These are phyloP conservation scores for Pontederia paniculata DNA, from an alignment of 176 grass and related monocot species.

Conservation along the genomic window DNA sequence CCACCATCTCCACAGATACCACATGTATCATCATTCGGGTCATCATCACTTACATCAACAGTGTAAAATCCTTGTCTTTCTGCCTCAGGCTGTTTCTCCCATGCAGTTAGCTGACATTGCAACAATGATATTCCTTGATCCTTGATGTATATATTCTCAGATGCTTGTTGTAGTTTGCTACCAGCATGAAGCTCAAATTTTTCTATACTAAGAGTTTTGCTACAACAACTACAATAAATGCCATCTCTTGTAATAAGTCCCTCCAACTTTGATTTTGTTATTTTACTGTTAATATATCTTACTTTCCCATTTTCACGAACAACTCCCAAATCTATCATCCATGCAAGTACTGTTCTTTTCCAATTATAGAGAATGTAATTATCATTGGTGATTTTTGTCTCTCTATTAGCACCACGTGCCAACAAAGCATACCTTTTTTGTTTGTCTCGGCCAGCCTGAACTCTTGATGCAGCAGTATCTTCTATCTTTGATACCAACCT, in stretches of 20 bases:
- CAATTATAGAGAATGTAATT: conserved; percentile 58
- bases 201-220: conserved; percentile 49
- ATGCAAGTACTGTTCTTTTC: conserved; percentile 75
- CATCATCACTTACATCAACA: conserved; percentile 45
- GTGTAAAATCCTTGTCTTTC: conserved; percentile 72
- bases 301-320: conserved; percentile 48
- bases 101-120: conserved; percentile 68
- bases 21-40: conserved; percentile 90
- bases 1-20: conserved; percentile 91
- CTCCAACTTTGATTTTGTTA: conserved; percentile 40
- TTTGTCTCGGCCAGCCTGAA: conserved; percentile 16
- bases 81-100: conserved; percentile 49
- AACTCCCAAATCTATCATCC: conserved; percentile 91
- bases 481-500: conserved; percentile 1
- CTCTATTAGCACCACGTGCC: conserved; percentile 45
- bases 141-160: conserved; percentile 58
- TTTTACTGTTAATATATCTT: conserved; percentile 74
- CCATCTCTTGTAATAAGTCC: conserved; percentile 77
- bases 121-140: conserved; percentile 43
- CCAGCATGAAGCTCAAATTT: conserved; percentile 99
- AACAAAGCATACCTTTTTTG: conserved; percentile 51
- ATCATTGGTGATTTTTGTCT: conserved; percentile 30
- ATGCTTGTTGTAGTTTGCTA: conserved; percentile 58
- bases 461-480: not conserved
- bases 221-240: conserved; percentile 85